Percentiles rank a stretch among this genome's conserved stretches.
Evolutionary conservation across 306 rosid species (phyloP).

Genomic region (Dryas octopetala): DNA sequence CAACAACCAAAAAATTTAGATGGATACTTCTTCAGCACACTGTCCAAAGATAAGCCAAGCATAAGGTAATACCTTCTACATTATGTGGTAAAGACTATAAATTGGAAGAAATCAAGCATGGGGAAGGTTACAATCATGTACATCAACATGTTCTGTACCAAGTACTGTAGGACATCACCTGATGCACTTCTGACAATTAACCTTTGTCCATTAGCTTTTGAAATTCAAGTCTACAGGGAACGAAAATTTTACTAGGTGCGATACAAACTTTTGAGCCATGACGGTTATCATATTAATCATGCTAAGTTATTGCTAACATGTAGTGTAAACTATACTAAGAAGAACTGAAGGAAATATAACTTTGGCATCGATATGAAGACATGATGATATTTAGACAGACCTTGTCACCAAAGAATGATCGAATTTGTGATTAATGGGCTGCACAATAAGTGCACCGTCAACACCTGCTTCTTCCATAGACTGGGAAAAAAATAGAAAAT

Average conservation of each 20-base stretch:
- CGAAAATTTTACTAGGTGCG: neutral
- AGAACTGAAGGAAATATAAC: neutral
- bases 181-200: neutral
- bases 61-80: neutral
- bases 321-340: neutral
- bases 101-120: neutral
- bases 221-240: neutral
- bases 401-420: slow-evolving; percentile 89
- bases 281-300: neutral
- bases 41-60: slow-evolving; percentile 33
- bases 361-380: neutral
- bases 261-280: slow-evolving; percentile 8
- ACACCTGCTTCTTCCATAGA: slow-evolving; percentile 88
- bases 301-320: neutral
- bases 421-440: slow-evolving; percentile 86
- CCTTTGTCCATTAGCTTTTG: neutral
- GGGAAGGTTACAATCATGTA: neutral
- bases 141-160: neutral
- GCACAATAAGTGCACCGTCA: slow-evolving; percentile 85
- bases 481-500: slow-evolving; percentile 30
- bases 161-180: neutral
- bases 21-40: slow-evolving; percentile 76
- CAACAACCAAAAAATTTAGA: slow-evolving; percentile 86
- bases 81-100: neutral
- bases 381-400: slow-evolving; percentile 29